A percentile compares a stretch with the other conserved stretches of the same genome.
Conservation (phyloP, 2,329 filamentous ascomycete genomes). For the Cladosporium sp. region DNA sequence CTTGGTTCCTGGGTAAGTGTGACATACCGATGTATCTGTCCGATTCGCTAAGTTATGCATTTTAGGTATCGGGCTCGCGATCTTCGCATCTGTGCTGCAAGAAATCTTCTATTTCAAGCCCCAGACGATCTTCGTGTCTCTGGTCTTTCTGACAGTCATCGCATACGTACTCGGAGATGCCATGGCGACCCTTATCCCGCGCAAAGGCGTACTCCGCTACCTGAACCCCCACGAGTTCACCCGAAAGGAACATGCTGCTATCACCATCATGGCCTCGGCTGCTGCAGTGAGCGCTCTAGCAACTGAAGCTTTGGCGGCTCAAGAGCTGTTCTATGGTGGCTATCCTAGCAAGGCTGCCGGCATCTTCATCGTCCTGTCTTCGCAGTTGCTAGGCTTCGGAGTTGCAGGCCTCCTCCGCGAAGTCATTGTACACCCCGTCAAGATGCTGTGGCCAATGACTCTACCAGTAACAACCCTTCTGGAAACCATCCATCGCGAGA, state of each 20-base stretch:
- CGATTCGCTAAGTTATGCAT: neutral
- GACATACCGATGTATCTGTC: neutral
- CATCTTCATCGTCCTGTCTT: conserved; percentile 50
- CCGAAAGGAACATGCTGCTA: conserved; percentile 39
- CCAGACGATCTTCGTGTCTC: conserved; percentile 46
- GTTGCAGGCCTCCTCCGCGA: conserved; percentile 50
- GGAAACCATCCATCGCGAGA: conserved; percentile 43
- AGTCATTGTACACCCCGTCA: conserved; percentile 50
- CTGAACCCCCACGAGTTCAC: conserved; percentile 43
- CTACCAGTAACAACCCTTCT: conserved; percentile 41
- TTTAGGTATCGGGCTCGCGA: conserved; percentile 26
- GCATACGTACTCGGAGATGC: conserved; percentile 46
- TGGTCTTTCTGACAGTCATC: conserved; percentile 49
- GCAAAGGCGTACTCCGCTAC: conserved; percentile 36
- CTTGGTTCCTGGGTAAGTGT: conserved; percentile 39
- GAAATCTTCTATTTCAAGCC: conserved; percentile 53
- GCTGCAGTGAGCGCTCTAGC: conserved; percentile 37
- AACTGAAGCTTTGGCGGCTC: conserved; percentile 47
- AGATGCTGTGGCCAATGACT: conserved; percentile 49
- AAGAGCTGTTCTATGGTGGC: conserved; percentile 50
- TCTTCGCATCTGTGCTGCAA: conserved; percentile 39
- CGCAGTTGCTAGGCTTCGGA: conserved; percentile 53
- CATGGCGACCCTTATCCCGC: conserved; percentile 41
- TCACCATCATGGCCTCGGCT: conserved; percentile 48
- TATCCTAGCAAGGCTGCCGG: conserved; percentile 42